These are phyloP conservation scores for Apium graveolens DNA, from an alignment of 129 eudicot species.

Conservation along the genomic window DNA sequence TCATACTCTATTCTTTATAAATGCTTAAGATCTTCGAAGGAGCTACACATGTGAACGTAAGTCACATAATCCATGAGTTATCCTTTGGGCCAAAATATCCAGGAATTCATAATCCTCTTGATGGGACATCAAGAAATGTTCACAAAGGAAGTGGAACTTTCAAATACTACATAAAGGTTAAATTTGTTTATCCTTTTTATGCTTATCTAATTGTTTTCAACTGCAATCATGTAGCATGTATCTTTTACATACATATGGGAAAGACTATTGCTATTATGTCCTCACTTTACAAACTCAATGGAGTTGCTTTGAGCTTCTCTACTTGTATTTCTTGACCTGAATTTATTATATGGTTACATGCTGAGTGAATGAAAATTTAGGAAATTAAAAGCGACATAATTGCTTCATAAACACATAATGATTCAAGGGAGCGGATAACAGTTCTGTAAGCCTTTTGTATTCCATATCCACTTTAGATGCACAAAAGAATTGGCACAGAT, in stretches of 20 bases:
- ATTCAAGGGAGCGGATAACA: neutral
- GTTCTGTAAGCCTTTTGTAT: neutral
- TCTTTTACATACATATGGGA: neutral
- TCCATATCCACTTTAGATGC: neutral
- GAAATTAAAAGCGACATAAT: neutral
- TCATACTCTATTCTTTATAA: neutral
- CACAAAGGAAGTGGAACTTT: constrained; percentile 85
- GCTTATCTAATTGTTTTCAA: neutral
- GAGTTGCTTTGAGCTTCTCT: neutral
- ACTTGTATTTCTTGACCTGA: neutral
- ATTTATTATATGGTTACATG: neutral
- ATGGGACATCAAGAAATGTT: constrained; percentile 60
- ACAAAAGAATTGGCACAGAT: neutral
- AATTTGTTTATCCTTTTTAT: constrained; percentile 11
- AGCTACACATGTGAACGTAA: constrained; percentile 79
- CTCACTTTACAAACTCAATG: neutral
- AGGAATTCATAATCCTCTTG: constrained; percentile 93
- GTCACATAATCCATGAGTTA: constrained; percentile 88
- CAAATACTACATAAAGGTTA: constrained; percentile 97
- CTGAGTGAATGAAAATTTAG: neutral
- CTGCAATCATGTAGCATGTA: neutral
- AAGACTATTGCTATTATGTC: neutral
- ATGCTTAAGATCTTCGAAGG: constrained; percentile 88
- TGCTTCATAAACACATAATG: neutral
- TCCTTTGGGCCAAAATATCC: constrained; percentile 99